Evolutionary conservation across 139 green algal species (phyloP).

Genomic region (Bryopsis sp.): DNA sequence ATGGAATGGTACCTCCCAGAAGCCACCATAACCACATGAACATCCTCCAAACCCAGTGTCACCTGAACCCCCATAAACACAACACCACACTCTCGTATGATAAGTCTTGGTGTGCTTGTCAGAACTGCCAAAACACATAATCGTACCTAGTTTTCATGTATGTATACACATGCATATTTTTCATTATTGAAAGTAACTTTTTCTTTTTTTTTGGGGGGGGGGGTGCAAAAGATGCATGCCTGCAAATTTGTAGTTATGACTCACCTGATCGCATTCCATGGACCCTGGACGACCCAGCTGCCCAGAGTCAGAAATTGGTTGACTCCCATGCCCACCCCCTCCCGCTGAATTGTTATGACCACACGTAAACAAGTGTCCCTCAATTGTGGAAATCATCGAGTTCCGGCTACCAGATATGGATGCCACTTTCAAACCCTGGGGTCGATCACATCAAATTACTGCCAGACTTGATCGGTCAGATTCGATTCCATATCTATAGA

Average conservation of each 20-base stretch:
- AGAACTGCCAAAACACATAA: no score
- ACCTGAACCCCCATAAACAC: not conserved
- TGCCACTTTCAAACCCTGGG: no score
- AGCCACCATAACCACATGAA: not conserved
- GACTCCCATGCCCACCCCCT: slow-evolving; percentile 47
- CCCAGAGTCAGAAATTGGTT: slow-evolving; percentile 34
- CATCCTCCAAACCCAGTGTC: not conserved
- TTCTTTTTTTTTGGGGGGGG: no score
- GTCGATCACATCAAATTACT: no score
- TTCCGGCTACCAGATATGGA: no score
- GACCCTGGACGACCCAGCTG: slow-evolving; percentile 40
- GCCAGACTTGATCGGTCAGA: not conserved
- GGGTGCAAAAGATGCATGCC: no score
- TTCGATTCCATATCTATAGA: not conserved
- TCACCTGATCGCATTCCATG: not conserved
- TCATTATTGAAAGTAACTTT: no score
- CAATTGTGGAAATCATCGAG: not conserved
- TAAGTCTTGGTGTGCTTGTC: not conserved
- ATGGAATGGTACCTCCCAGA: slow-evolving; percentile 27
- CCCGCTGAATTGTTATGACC: slow-evolving; percentile 24
- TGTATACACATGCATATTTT: no score
- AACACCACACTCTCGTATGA: slow-evolving; percentile 8
- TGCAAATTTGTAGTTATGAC: not conserved
- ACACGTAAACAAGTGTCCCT: not conserved
- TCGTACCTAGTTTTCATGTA: no score